Percentiles rank a stretch among this genome's conserved stretches.
Evolutionary conservation across 2,329 filamentous ascomycete genomes (phyloP).

Genomic region (Triangularia setosa): DNA sequence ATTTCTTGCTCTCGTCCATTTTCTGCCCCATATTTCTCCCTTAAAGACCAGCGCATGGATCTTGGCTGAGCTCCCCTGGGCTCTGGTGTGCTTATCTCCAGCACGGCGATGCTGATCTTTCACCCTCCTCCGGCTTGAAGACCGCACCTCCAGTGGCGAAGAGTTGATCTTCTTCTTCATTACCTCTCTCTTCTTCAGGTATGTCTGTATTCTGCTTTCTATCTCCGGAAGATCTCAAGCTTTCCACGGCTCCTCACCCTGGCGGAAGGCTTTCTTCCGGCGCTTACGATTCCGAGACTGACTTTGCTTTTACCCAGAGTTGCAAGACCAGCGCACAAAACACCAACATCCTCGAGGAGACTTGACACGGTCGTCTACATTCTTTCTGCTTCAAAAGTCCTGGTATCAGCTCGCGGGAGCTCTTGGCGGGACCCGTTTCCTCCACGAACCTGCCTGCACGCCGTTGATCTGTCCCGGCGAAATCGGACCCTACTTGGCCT

Average conservation of each 20-base stretch:
- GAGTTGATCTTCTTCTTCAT: background rate
- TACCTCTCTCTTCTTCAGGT: background rate
- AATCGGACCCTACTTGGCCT: background rate
- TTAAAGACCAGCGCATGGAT: background rate
- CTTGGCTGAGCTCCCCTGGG: background rate
- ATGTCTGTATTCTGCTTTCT: background rate
- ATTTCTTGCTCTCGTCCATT: background rate
- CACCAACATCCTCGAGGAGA: background rate
- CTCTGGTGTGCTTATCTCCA: background rate
- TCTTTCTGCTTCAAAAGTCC: background rate
- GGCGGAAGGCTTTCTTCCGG: constrained; percentile 15
- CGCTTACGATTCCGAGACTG: constrained; percentile 9
- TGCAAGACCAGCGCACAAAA: background rate
- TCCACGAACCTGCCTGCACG: background rate
- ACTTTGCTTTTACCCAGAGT: constrained; percentile 10
- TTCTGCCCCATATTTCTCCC: background rate
- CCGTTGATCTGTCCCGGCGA: background rate
- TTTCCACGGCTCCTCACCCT: background rate
- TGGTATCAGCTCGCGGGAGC: background rate
- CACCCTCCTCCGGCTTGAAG: background rate
- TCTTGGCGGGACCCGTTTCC: background rate
- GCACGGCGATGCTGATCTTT: background rate
- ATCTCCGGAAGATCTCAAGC: background rate
- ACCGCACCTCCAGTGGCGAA: background rate
- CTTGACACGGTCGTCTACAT: background rate